Percentiles rank a stretch among this genome's conserved stretches.
Conservation (phyloP, 2,329 filamentous ascomycete species). For the Aspergillus clavatus region DNA sequence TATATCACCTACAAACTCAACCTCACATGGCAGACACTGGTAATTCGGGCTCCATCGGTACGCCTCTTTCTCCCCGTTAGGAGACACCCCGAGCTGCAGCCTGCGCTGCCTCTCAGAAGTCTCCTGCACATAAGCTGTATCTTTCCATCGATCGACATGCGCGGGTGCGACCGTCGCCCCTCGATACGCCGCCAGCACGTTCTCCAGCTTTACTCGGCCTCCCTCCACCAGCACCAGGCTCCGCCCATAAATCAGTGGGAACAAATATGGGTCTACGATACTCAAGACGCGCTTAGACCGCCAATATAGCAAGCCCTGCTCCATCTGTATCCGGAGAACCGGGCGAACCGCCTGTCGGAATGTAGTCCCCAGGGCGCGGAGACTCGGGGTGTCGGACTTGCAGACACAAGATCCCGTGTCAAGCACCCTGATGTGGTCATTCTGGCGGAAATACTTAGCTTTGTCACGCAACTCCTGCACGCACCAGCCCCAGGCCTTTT, state of each 20-base stretch:
- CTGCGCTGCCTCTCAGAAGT: too few relatives aligned
- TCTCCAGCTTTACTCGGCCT: too few relatives aligned
- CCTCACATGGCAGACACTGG: constrained; percentile 14
- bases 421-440: constrained; percentile 5
- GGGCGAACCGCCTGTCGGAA: too few relatives aligned
- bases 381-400: constrained; percentile 2
- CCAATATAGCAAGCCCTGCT: too few relatives aligned
- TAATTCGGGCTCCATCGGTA: too few relatives aligned
- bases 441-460: constrained; percentile 2
- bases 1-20: constrained; percentile 6
- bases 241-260: background rate
- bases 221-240: background rate
- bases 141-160: too few relatives aligned
- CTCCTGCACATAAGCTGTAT: too few relatives aligned
- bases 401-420: constrained; percentile 11
- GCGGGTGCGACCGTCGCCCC: too few relatives aligned
- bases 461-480: constrained; percentile 11
- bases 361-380: too few relatives aligned
- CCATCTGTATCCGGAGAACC: too few relatives aligned
- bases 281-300: too few relatives aligned
- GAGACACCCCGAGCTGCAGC: background rate
- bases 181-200: too few relatives aligned
- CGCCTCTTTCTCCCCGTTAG: background rate
- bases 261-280: background rate
- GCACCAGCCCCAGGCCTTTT: constrained; percentile 13